These are phyloP conservation scores for Thelephora ganbajun DNA, from an alignment of 768 basidiomycete species.

Conservation along the genomic window DNA sequence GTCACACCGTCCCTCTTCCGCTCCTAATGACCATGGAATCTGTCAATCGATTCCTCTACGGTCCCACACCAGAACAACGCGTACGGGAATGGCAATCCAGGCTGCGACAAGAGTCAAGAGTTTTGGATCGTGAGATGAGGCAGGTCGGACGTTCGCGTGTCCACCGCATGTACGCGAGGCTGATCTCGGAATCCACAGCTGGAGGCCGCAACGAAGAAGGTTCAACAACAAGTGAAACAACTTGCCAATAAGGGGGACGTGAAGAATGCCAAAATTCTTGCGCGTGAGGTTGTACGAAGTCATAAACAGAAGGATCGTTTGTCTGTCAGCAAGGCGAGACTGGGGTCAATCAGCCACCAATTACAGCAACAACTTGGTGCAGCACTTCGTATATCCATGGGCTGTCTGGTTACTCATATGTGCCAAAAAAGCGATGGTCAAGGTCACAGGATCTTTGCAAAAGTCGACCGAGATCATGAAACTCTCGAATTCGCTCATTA, in stretches of 20 bases:
- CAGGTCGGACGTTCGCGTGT: constrained; percentile 47
- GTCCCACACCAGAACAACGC: constrained; percentile 90
- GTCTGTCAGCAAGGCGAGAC: constrained; percentile 81
- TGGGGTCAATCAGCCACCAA: constrained; percentile 85
- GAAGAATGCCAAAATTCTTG: constrained; percentile 85
- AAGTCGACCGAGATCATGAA: constrained; percentile 99
- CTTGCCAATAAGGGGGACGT: constrained; percentile 84
- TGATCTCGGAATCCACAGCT: constrained; percentile 34
- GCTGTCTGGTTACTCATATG: background rate
- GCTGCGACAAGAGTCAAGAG: constrained; percentile 67
- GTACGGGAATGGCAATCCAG: constrained; percentile 86
- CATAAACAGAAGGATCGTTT: constrained; percentile 90
- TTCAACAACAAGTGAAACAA: constrained; percentile 68
- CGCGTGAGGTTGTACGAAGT: constrained; percentile 87
- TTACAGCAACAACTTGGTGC: constrained; percentile 83
- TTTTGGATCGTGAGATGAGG: constrained; percentile 87
- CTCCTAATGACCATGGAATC: constrained; percentile 43
- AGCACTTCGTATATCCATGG: constrained; percentile 14
- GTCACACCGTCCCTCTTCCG: background rate
- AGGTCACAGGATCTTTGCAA: constrained; percentile 95
- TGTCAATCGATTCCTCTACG: constrained; percentile 90
- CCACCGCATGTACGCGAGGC: constrained; percentile 6
- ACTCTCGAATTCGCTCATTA: constrained; percentile 84
- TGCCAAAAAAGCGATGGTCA: constrained; percentile 65
- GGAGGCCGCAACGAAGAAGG: constrained; percentile 71